phyloP scores from a whole-genome alignment of 208 protist species.

The Wallacemonas sp. region DNA sequence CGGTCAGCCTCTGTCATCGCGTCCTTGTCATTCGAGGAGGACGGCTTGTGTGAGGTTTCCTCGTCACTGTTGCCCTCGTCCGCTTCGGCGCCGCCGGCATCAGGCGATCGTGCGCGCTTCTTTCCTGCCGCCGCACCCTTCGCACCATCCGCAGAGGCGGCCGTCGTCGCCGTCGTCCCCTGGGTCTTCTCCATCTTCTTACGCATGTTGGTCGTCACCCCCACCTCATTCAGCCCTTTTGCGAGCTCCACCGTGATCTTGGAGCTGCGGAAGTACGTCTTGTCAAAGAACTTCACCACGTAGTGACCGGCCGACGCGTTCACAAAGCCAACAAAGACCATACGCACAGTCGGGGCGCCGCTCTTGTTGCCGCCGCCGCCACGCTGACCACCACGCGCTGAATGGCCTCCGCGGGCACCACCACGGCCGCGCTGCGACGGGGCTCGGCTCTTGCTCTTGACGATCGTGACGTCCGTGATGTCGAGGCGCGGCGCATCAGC shows the following conservation, averaged over 20 bases:
- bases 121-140: slow-evolving; percentile 13
- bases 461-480: slow-evolving; percentile 81
- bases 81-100: slow-evolving; percentile 6
- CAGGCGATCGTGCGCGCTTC: slow-evolving; percentile 1
- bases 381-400: neutral
- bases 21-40: neutral
- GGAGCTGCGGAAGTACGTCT: slow-evolving; percentile 93
- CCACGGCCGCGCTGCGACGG: too few species aligned
- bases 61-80: neutral
- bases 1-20: neutral
- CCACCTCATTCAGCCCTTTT: slow-evolving; percentile 67
- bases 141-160: too few species aligned
- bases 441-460: slow-evolving; percentile 29
- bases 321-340: slow-evolving; percentile 97
- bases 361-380: neutral
- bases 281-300: slow-evolving; percentile 91
- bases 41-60: too few species aligned
- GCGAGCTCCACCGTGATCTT: slow-evolving; percentile 90
- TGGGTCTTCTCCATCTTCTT: slow-evolving; percentile 39
- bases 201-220: slow-evolving; percentile 62
- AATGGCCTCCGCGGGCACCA: neutral
- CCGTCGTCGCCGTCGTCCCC: slow-evolving; percentile 5
- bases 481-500: slow-evolving; percentile 83
- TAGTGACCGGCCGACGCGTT: slow-evolving; percentile 82
- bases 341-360: slow-evolving; percentile 68